These are phyloP conservation scores for Calendula officinalis DNA, from an alignment of 129 eudicot species.

Conservation along the genomic window DNA sequence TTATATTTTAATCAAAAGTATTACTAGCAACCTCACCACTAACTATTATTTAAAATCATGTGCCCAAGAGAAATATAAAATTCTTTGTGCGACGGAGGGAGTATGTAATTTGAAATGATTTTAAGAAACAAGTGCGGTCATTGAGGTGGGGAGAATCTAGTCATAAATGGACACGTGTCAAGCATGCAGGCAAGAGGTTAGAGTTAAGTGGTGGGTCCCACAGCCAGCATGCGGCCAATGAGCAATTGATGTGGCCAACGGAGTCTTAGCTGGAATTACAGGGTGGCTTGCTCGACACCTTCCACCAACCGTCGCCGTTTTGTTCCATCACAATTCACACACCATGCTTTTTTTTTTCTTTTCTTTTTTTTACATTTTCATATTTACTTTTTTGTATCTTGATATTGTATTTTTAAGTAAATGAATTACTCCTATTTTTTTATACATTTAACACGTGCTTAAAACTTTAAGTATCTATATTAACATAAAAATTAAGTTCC, in stretches of 20 bases:
- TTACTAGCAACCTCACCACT: no score
- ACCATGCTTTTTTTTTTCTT: background rate
- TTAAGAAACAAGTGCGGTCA: constrained; percentile 10
- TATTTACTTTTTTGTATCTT: no score
- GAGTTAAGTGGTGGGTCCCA: constrained; percentile 12
- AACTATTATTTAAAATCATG: no score
- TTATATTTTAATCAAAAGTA: no score
- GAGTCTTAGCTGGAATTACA: constrained; percentile 53
- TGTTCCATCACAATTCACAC: constrained; percentile 7
- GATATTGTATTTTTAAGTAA: no score
- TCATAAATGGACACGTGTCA: constrained; percentile 35
- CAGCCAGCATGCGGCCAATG: constrained; percentile 44
- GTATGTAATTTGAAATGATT: background rate
- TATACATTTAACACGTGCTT: no score
- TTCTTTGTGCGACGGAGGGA: no score
- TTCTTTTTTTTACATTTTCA: no score
- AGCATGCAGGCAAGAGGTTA: constrained; percentile 29
- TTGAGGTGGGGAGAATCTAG: background rate
- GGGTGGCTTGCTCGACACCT: constrained; percentile 38
- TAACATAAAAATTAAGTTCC: no score
- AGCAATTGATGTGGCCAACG: constrained; percentile 43
- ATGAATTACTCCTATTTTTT: no score
- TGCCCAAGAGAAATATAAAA: no score
- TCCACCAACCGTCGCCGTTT: constrained; percentile 33
- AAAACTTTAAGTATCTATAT: no score